Evolutionary conservation across 371 early-diverging fungal species (phyloP).

Genomic region (Zopfochytrium polystomum): DNA sequence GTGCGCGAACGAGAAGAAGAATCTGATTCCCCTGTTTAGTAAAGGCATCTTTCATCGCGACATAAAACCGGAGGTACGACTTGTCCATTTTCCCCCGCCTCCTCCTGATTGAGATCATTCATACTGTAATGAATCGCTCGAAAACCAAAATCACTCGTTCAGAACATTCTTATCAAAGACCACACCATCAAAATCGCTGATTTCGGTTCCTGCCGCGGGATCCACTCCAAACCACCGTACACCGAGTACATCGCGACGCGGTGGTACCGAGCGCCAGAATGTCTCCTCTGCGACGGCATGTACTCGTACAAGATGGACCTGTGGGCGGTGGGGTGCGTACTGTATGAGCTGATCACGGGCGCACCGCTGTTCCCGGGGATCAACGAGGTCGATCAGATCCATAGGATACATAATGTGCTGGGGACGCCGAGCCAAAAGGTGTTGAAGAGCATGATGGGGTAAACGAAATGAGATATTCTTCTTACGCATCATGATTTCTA

Average conservation of each 20-base stretch:
- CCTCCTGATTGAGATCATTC: too few species aligned
- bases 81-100: too few species aligned
- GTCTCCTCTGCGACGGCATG: slow-evolving; percentile 72
- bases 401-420: slow-evolving; percentile 44
- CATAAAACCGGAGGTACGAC: slow-evolving; percentile 95
- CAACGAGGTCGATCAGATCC: slow-evolving; percentile 86
- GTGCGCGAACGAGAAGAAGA: too few species aligned
- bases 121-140: slow-evolving; percentile 43
- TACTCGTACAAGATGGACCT: slow-evolving; percentile 95
- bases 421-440: slow-evolving; percentile 45
- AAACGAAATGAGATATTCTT: slow-evolving; percentile 7
- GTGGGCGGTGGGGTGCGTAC: slow-evolving; percentile 96
- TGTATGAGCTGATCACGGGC: slow-evolving; percentile 79
- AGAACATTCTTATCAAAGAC: slow-evolving; percentile 45
- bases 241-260: slow-evolving; percentile 94
- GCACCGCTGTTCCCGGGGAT: slow-evolving; percentile 88
- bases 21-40: too few species aligned
- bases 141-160: slow-evolving; percentile 78
- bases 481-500: not conserved
- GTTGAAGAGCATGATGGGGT: slow-evolving; percentile 52
- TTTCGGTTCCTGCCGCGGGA: slow-evolving; percentile 87
- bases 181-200: slow-evolving; percentile 82
- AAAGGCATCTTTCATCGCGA: slow-evolving; percentile 92
- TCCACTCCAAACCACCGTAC: slow-evolving; percentile 73
- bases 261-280: slow-evolving; percentile 99